Base-by-base conservation (phyloP, 140 eudicot genomes). In the Senecio squalidus region DNA sequence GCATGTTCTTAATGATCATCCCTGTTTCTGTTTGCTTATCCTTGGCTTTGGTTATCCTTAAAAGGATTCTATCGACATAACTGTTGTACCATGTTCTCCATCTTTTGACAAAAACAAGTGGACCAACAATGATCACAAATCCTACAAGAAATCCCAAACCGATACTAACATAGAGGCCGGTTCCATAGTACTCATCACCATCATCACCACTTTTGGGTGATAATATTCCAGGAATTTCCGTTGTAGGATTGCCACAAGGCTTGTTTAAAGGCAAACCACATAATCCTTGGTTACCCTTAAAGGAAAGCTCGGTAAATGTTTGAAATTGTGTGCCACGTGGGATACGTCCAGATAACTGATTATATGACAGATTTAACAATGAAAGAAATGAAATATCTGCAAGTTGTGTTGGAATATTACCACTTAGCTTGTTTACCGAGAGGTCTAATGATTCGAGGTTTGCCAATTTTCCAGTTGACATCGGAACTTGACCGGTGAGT, bases 141-240 rank as follows among this genome's bases (percentile, higher is more conserved):
- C 75, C 68, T 11, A 60, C 68, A 3, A 46, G 11, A 59, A 58
- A 59, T 20, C 68, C 68, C 61, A 59, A 26, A 5, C 45, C 55
- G 27, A 58, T 60, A 69, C 63, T 66, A 39, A 27, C 2, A 38
- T 15, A 40, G 24, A 58, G 46, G 1, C 23, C 64, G 22, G 20
- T 58, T 36, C 10, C 48, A 17, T 13, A 13, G 4, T 29, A 29
- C 34, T 3, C 34, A 29, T 29, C 3, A n/a, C n/a, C 21, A 55
- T 55, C 62, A 29, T 4, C 44, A 13, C 3, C 33, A 26, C 9
- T n/a, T 23, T 28, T 8, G 14, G 43, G 24, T 31, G 44, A 9
- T n/a, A n/a, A n/a, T n/a, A n/a, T n/a, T 18, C 26, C 4, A 55
- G 46, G 15, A 18, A 55, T n/a, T n/a, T n/a, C n/a, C n/a, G n/a